A percentile compares a stretch with the other conserved stretches of the same genome.
Evolutionary conservation across 2,329 filamentous ascomycete species (phyloP).

Genomic region (Colletotrichum sp.): DNA sequence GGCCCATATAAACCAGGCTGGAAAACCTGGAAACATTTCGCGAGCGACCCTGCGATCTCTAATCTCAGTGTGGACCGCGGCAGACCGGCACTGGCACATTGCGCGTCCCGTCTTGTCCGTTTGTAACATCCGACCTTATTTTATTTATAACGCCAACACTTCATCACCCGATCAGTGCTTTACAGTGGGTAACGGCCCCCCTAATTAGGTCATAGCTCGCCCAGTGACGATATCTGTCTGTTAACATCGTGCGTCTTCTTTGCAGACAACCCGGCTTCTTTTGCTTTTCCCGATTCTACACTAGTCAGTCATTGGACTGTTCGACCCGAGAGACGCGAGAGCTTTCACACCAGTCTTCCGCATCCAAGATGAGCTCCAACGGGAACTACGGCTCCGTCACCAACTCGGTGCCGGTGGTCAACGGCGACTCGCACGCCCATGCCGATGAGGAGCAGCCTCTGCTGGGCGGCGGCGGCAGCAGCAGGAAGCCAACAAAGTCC

Average conservation of each 20-base stretch:
- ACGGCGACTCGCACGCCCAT: neutral
- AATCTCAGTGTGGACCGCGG: neutral
- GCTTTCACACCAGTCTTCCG: neutral
- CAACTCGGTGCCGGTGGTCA: neutral
- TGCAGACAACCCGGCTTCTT: neutral
- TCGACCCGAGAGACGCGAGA: neutral
- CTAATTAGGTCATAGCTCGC: neutral
- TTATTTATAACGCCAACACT: neutral
- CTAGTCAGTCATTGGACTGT: neutral
- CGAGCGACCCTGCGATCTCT: neutral
- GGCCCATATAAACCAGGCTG: slow-evolving; percentile 20
- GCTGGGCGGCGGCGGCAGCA: slow-evolving; percentile 25
- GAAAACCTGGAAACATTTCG: neutral
- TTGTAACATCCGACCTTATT: neutral
- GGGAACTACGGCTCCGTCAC: slow-evolving; percentile 7
- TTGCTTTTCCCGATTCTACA: neutral
- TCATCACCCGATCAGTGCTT: neutral
- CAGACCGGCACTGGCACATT: slow-evolving; percentile 13
- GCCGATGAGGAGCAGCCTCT: slow-evolving; percentile 38
- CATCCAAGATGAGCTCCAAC: neutral
- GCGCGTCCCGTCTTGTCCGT: neutral
- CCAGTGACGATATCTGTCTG: neutral
- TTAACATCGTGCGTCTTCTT: neutral
- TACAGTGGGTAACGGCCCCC: neutral
- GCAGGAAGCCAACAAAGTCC: slow-evolving; percentile 24